Evolutionary conservation across 2,329 filamentous ascomycete genomes (phyloP).

Genomic region (Alternaria gansuensis): DNA sequence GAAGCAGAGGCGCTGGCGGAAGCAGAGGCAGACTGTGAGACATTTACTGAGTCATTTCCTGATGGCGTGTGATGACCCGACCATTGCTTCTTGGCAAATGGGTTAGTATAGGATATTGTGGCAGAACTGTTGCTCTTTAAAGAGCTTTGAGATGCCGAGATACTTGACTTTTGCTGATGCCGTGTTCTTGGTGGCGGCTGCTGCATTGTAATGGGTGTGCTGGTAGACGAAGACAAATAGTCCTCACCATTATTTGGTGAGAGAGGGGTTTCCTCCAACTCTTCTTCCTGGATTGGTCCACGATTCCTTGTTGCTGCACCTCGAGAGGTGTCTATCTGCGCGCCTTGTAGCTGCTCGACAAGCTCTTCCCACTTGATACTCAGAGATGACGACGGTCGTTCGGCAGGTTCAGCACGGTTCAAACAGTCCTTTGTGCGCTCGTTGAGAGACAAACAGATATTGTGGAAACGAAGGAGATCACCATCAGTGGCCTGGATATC

Average conservation of each 20-base stretch:
- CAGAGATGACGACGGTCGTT: slow-evolving; percentile 59
- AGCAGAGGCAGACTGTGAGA: slow-evolving; percentile 41
- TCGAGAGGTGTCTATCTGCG: slow-evolving; percentile 44
- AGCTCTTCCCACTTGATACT: slow-evolving; percentile 64
- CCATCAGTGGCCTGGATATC: slow-evolving; percentile 55
- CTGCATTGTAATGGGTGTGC: slow-evolving; percentile 51
- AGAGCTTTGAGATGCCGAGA: slow-evolving; percentile 48
- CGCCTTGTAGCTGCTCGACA: slow-evolving; percentile 57
- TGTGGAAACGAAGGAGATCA: slow-evolving; percentile 60
- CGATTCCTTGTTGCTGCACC: slow-evolving; percentile 47
- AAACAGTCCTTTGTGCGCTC: slow-evolving; percentile 61
- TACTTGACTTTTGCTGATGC: slow-evolving; percentile 46
- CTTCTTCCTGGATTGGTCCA: slow-evolving; percentile 38
- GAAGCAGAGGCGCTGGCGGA: slow-evolving; percentile 46
- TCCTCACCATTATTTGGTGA: slow-evolving; percentile 40
- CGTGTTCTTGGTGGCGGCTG: slow-evolving; percentile 39
- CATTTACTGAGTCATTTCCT: slow-evolving; percentile 37
- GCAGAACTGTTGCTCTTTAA: slow-evolving; percentile 41
- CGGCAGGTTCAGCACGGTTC: slow-evolving; percentile 62
- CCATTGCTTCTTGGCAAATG: slow-evolving; percentile 35
- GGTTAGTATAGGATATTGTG: slow-evolving; percentile 36
- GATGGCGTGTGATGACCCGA: slow-evolving; percentile 38
- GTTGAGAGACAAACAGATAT: slow-evolving; percentile 58
- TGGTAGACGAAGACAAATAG: slow-evolving; percentile 43
- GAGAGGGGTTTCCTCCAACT: slow-evolving; percentile 34